These are phyloP conservation scores for Letharia columbiana DNA, from an alignment of 495 filamentous ascomycete genomes.

Conservation along the genomic window DNA sequence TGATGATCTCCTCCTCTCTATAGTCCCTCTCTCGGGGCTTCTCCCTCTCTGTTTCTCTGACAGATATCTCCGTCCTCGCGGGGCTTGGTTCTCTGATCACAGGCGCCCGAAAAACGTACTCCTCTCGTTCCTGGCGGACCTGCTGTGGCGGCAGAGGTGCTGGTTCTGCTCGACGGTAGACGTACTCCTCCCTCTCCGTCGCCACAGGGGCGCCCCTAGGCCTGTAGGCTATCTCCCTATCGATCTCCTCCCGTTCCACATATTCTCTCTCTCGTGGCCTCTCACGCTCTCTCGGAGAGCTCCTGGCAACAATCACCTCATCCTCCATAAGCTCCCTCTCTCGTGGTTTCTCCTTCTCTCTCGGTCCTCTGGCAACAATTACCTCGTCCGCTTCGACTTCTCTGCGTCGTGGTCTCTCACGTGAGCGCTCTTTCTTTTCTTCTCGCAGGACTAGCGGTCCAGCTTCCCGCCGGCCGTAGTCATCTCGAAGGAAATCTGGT, in stretches of 20 bases:
- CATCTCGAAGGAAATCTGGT: constrained; percentile 49
- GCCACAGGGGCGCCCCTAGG: constrained; percentile 18
- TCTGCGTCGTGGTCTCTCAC: constrained; percentile 22
- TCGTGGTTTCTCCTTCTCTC: constrained; percentile 16
- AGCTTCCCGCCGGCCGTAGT: constrained; percentile 37
- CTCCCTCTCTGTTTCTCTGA: constrained; percentile 22
- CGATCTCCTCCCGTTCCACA: constrained; percentile 24
- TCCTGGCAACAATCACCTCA: constrained; percentile 19
- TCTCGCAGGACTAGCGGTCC: constrained; percentile 41
- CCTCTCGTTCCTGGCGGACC: constrained; percentile 23
- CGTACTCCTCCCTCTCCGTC: constrained; percentile 24
- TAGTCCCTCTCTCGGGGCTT: constrained; percentile 18
- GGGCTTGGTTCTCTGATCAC: constrained; percentile 19
- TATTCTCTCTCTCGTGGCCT: constrained; percentile 19
- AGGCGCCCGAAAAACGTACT: constrained; percentile 22
- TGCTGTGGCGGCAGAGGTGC: constrained; percentile 16
- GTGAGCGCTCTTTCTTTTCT: constrained; percentile 22
- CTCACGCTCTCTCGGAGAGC: constrained; percentile 10
- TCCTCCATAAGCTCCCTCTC: constrained; percentile 23
- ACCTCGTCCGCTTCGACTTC: constrained; percentile 19
- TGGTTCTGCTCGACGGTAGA: constrained; percentile 20
- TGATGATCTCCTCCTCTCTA: constrained; percentile 17
- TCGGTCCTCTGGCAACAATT: constrained; percentile 9
- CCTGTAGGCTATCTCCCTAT: constrained; percentile 21
- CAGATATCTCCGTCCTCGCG: constrained; percentile 29